Conservation (phyloP, 352 stramenopile genomes). For the Pythium brassicae region DNA sequence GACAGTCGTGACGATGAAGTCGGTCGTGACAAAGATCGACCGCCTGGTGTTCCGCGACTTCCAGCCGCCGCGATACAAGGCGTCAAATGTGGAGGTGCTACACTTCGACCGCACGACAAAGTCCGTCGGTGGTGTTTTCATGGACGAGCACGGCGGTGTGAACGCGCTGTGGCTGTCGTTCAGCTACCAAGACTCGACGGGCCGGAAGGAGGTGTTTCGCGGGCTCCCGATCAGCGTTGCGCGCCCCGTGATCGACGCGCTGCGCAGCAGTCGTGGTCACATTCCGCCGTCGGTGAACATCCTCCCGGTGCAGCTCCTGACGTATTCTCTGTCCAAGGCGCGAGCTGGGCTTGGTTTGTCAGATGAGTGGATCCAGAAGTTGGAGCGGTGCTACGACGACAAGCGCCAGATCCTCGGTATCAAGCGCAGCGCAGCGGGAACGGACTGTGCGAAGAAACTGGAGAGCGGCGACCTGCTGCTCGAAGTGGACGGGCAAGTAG, state of each 20-base stretch:
- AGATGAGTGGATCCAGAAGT: slow-evolving; percentile 80
- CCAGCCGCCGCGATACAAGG: slow-evolving; percentile 81
- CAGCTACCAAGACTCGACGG: slow-evolving; percentile 75
- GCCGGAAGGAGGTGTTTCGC: slow-evolving; percentile 82
- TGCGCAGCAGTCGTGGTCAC: slow-evolving; percentile 27
- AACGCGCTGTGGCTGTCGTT: slow-evolving; percentile 85
- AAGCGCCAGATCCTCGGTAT: slow-evolving; percentile 87
- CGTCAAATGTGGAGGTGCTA: slow-evolving; percentile 79
- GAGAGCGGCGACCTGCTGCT: slow-evolving; percentile 82
- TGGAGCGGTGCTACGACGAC: slow-evolving; percentile 71
- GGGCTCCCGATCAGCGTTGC: slow-evolving; percentile 68
- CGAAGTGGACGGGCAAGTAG: slow-evolving; percentile 69
- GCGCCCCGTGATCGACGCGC: slow-evolving; percentile 52
- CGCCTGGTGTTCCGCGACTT: slow-evolving; percentile 80
- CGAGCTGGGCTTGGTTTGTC: slow-evolving; percentile 79
- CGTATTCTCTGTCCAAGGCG: slow-evolving; percentile 85
- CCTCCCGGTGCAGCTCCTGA: slow-evolving; percentile 70
- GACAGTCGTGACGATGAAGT: slow-evolving; percentile 85
- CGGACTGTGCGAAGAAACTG: slow-evolving; percentile 59
- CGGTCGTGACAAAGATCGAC: slow-evolving; percentile 81
- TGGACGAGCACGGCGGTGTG: slow-evolving; percentile 63
- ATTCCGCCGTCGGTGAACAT: slow-evolving; percentile 59
- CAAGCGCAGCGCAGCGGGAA: slow-evolving; percentile 70
- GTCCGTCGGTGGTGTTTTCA: slow-evolving; percentile 82
- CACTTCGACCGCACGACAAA: slow-evolving; percentile 89